Evolutionary conservation across 2,329 filamentous ascomycete species (phyloP), one percentile per base, ranked within the genome.

Genomic region (Verticillium zaregamsianum): DNA sequence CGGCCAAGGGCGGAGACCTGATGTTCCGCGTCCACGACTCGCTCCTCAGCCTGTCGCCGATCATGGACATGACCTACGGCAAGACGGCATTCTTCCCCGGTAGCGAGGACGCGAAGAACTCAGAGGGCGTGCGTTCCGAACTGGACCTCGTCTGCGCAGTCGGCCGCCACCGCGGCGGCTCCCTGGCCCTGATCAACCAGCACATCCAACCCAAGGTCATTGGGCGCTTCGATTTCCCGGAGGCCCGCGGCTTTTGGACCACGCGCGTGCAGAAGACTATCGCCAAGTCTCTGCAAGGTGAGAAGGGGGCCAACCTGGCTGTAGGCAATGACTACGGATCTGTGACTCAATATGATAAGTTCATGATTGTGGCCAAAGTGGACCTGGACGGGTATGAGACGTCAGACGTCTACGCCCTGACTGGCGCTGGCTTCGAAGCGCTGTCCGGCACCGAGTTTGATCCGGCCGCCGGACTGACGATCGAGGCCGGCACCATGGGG

Each of bases 371-470:
- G 28, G 90, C 91, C 57, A 92, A 92, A 75, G 81, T 86, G 9
- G 83, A 86, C 57, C 76, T 86, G 23, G 86, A 88, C 62, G 89
- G 87, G 1, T 88, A 86, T 62, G 91, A 94, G 73, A 88, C 87
- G 54, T 94, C 92, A 1, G 87, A 91, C 61, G 88, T 96, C 2
- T 93, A 93, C 69, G 84, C 86, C 49, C 80, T 94, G 45, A 90
- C 88, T n/a, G 86, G 85, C 1, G 86, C 87, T 33, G 87, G 87
- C 3, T 87, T 96, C 62, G 89, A 93, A 71, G 86, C 90, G 45
- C 82, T 94, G 8, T 86, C 86, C 39, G 92, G 90, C 45, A 92
- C 93, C 0, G 95, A 99, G 70, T 97, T 98, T 71, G 96, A 99
- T 64, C 88, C 90, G 4, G 91, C 92, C 55, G 92, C 93, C 65